Evolutionary conservation across 768 basidiomycete genomes (phyloP).

Genomic region (Gelatoporia subvermispora): DNA sequence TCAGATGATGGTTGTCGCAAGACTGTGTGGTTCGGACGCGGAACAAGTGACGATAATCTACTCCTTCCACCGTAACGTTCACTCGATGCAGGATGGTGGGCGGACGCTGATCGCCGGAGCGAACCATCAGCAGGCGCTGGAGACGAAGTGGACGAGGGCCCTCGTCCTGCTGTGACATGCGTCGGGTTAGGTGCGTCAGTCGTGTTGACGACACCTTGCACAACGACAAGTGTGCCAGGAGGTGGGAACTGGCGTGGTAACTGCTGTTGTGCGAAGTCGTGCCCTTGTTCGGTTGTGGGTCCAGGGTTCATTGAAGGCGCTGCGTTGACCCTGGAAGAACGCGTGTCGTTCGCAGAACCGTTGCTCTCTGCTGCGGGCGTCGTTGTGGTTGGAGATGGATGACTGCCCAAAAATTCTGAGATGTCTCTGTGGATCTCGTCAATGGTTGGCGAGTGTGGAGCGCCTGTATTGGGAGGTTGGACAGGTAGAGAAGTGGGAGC

Average conservation of each 20-base stretch:
- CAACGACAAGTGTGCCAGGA: conserved; percentile 75
- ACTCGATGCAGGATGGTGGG: conserved; percentile 12
- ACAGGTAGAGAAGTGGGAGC: neutral
- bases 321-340: neutral
- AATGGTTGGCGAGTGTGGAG: neutral
- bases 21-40: conserved; percentile 30
- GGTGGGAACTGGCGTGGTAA: conserved; percentile 47
- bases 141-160: conserved; percentile 6
- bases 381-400: neutral
- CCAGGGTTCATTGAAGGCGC: neutral
- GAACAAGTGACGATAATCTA: conserved; percentile 34
- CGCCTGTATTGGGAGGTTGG: neutral
- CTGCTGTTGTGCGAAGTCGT: conserved; percentile 4
- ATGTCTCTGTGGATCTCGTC: conserved; percentile 4
- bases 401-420: conserved; percentile 10
- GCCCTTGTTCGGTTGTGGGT: no score
- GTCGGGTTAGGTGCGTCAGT: conserved; percentile 48
- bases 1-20: conserved; percentile 8
- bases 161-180: conserved; percentile 7
- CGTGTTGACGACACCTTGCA: conserved; percentile 80
- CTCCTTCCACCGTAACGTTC: conserved; percentile 30
- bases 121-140: conserved; percentile 13
- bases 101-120: conserved; percentile 29
- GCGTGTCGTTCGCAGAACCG: neutral
- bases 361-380: neutral